Conservation (phyloP, 1,284 basidiomycete species). For the Ceratobasidium papillatum region DNA sequence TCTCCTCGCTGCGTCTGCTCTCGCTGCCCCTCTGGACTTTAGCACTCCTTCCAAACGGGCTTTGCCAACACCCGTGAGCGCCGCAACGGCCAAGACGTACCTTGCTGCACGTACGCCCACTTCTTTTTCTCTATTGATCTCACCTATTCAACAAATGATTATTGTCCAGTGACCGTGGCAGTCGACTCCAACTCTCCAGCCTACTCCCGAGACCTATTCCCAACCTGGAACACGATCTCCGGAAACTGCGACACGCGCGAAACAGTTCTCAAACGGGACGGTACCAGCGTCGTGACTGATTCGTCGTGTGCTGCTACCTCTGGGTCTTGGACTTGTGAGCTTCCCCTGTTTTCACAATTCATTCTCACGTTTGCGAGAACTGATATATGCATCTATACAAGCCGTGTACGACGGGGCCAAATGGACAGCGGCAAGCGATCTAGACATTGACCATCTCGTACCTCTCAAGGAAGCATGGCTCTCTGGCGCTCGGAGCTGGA, state of each 20-base stretch:
- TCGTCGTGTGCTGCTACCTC: constrained; percentile 11
- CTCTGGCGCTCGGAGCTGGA: constrained; percentile 62
- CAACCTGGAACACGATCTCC: constrained; percentile 60
- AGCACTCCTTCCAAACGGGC: constrained; percentile 45
- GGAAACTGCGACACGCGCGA: constrained; percentile 64
- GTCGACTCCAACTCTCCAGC: constrained; percentile 57
- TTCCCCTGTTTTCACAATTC: background rate
- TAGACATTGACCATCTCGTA: constrained; percentile 55
- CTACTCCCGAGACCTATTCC: constrained; percentile 54
- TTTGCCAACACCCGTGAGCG: constrained; percentile 54
- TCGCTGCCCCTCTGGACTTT: background rate
- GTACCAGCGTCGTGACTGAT: constrained; percentile 49
- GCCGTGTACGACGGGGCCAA: constrained; percentile 53
- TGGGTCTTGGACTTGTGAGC: constrained; percentile 10
- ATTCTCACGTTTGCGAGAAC: background rate
- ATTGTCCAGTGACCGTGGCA: constrained; percentile 56
- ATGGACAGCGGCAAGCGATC: constrained; percentile 63
- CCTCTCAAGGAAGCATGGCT: constrained; percentile 57
- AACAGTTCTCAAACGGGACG: constrained; percentile 64
- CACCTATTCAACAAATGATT: background rate
- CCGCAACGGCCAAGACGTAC: constrained; percentile 54
- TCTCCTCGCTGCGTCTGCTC: background rate
- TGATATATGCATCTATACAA: background rate
- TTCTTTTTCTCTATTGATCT: too few species aligned
- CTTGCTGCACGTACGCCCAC: constrained; percentile 51